Base-by-base conservation (phyloP, 2,329 filamentous ascomycete species). In the Cladosporium oxysporum region DNA sequence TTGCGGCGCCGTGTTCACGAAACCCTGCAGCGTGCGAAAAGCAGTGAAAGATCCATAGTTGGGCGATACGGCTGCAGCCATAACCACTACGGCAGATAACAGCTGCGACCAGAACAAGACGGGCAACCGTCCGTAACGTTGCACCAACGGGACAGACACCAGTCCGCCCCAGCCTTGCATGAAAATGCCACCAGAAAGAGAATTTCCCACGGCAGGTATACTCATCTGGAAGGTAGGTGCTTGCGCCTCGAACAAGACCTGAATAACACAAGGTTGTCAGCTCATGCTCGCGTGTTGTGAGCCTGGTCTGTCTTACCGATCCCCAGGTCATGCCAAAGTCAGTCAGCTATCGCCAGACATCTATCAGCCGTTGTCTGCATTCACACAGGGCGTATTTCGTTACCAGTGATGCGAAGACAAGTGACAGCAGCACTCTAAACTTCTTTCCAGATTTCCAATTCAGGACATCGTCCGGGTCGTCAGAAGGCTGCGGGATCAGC, bases 41-140 rank as follows among this genome's bases (percentile, higher is more conserved):
- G 73, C 72, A 18, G 71, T 73, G 60, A 70, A 74, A 8, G 62
- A 65, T 18, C 66, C 71, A 53, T 71, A 76, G 31, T 64, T 66
- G 1, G 50, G 29, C 3, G 73, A 64, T 5, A 69, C 35, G 1
- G 70, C 67, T 14, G 69, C 69, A 1, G 71, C 72, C 26, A 73
- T 68, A 5, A 67, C 69, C 8, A 69, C 65, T 1, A 71, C 49
- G 14, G 70, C 47, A 2, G 68, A 68, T 11, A 72, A 47, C 21
- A 76, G 55, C 49, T 70, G 67, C 6, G 69, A 73, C 72, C 74
- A 76, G 66, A 76, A 75, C 3, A 76, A 69, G 1, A 76, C 72
- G 1, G 74, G 74, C 8, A 73, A 65, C n/a, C 70, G 64, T n/a
- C 70, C 70, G 41, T 65, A 71, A 10, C 69, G 66, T 59, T 71